Evolutionary conservation across 2,329 filamentous ascomycete species (phyloP), one percentile per base, ranked within the genome.

Genomic region (Stachybotrys chartarum): DNA sequence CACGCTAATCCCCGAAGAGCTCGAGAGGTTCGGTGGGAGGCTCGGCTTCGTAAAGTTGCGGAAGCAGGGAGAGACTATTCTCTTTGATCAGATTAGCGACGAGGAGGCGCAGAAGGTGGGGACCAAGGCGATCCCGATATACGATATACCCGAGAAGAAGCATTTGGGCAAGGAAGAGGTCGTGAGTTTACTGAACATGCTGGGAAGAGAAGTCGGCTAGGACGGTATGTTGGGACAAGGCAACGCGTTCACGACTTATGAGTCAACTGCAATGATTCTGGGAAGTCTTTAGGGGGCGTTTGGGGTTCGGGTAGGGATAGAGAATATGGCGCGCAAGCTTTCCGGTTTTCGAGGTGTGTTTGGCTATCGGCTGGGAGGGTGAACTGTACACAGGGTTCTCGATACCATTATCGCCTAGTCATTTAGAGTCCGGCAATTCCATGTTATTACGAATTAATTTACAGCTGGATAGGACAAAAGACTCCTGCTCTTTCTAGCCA

Each of bases 91-190:
- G 8, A 14, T 42, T 10, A 14, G 10, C 5, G 35, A 10, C 3
- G 35, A 42, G 35, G 35, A 42, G 35, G 35, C 35, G 10, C 10
- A 42, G 44, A 54, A 42, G 30, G 54, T 18, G 8, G 56, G 50
- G 11, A 32, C 30, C n/a, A 50, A 55, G 18, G 61, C 61, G 3
- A 63, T 63, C 35, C 52, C 52, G 10, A 61, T 63, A 55, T 59
- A 62, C 52, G 55, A 63, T 55, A 12, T 47, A 8, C 16, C 16
- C 16, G 45, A n/a, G 16, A 47, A 8, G 10, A 12, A 14, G 45
- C 17, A 10, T 17, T 47, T 47, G 45, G 14, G 14, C 35, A 10
- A 14, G 8, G 10, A 42, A 42, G 35, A 14, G 14, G 35, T 42
- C 3, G 35, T 42, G 5, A 14, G 14, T 42, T 14, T 42, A 10